phyloP scores from a whole-genome alignment of 352 stramenopile genomes.

The Phytopythium litorale region DNA sequence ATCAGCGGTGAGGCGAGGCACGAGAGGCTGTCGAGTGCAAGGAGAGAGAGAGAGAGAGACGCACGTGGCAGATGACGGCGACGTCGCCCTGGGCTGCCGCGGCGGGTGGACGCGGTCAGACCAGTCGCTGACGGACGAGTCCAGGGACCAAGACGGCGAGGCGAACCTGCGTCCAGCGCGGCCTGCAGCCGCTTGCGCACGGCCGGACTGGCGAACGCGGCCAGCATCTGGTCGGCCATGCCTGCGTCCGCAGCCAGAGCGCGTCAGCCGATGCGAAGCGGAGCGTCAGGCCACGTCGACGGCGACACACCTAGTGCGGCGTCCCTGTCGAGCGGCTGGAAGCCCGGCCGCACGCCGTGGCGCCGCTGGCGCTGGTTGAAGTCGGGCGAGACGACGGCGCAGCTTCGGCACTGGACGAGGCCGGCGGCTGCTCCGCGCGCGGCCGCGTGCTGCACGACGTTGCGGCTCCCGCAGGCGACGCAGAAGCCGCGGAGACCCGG shows the following conservation, averaged over 20 bases:
- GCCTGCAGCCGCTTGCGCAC: constrained; percentile 34
- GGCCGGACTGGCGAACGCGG: constrained; percentile 37
- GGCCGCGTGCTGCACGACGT: constrained; percentile 14
- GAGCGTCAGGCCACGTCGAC: too few relatives aligned
- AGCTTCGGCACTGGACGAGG: constrained; percentile 30
- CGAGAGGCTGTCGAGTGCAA: background rate
- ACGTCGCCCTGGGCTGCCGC: constrained; percentile 37
- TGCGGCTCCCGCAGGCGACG: constrained; percentile 45
- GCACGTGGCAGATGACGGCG: constrained; percentile 37
- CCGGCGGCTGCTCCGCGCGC: background rate
- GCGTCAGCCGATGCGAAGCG: too few relatives aligned
- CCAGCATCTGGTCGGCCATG: constrained; percentile 46
- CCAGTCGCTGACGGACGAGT: background rate
- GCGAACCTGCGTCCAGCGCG: constrained; percentile 29
- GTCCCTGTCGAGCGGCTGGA: constrained; percentile 22
- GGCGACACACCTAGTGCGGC: constrained; percentile 17
- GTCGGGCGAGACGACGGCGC: constrained; percentile 42
- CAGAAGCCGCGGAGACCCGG: constrained; percentile 35
- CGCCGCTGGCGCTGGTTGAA: constrained; percentile 29
- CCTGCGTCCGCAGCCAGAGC: constrained; percentile 11
- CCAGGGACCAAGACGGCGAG: background rate
- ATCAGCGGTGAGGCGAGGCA: background rate
- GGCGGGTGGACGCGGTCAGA: background rate
- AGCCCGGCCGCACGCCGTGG: constrained; percentile 20
- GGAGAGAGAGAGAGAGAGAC: constrained; percentile 3